Conservation (phyloP, 768 basidiomycete species). For the Naematelia aurantialba region DNA sequence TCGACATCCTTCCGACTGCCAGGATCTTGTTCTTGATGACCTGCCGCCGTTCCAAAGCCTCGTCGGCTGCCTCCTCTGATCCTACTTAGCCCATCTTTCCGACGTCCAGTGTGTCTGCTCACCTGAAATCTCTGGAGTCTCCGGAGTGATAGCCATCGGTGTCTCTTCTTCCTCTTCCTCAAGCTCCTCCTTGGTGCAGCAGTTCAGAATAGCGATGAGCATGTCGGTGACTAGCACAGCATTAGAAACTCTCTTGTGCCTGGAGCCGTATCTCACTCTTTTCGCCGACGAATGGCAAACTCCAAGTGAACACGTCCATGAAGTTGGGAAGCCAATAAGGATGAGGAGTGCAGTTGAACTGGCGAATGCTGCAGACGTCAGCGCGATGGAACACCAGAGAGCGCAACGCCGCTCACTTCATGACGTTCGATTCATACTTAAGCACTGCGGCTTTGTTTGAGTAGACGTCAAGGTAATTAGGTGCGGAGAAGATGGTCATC, state of each 20-base stretch:
- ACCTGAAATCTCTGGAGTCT: constrained; percentile 27
- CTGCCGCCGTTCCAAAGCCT: constrained; percentile 66
- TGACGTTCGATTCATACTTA: constrained; percentile 98
- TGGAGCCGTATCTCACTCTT: constrained; percentile 64
- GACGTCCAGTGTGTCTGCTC: constrained; percentile 37
- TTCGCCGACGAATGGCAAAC: constrained; percentile 93
- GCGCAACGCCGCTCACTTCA: constrained; percentile 70
- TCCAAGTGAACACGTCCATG: constrained; percentile 99
- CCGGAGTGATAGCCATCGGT: constrained; percentile 38
- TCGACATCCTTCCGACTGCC: constrained; percentile 92
- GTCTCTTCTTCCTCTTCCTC: constrained; percentile 71
- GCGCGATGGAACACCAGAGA: not conserved
- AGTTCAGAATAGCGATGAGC: constrained; percentile 92
- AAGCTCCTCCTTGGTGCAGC: constrained; percentile 92
- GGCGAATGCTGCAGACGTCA: constrained; percentile 61
- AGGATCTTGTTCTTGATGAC: constrained; percentile 98
- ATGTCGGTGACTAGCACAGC: constrained; percentile 83
- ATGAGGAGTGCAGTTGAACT: constrained; percentile 90
- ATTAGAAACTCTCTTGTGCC: not conserved
- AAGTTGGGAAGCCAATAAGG: constrained; percentile 99
- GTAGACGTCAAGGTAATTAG: constrained; percentile 97
- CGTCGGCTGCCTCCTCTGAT: constrained; percentile 28
- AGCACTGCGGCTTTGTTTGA: constrained; percentile 99
- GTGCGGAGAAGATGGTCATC: constrained; percentile 99
- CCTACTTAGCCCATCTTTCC: not conserved